These are phyloP conservation scores for Phaeosphaeria sp. DNA, from an alignment of 2,329 filamentous ascomycete species.

Conservation along the genomic window DNA sequence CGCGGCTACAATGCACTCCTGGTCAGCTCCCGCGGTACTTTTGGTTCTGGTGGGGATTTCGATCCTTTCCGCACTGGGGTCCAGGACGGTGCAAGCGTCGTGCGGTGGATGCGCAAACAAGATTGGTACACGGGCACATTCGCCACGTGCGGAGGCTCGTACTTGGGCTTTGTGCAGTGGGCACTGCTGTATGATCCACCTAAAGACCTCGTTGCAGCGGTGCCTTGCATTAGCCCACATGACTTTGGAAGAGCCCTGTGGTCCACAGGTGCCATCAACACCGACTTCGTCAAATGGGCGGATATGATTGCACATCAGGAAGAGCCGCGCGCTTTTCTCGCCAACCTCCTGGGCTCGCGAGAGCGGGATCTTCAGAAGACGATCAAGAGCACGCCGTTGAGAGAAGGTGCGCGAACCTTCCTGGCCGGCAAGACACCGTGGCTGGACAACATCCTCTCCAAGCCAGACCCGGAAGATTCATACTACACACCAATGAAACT, in stretches of 20 bases:
- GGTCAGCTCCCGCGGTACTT: conserved; percentile 21
- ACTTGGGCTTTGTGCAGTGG: conserved; percentile 20
- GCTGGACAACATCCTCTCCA: conserved; percentile 7
- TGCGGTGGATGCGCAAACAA: conserved; percentile 21
- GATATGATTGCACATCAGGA: conserved; percentile 9
- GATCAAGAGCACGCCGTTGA: conserved; percentile 9
- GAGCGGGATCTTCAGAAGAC: conserved; percentile 2
- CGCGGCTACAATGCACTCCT: conserved; percentile 16
- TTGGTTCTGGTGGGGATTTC: conserved; percentile 16
- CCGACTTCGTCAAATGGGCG: conserved; percentile 14
- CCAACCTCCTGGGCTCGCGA: not conserved
- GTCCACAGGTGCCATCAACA: conserved; percentile 12
- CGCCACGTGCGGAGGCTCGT: conserved; percentile 16
- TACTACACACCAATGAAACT: conserved; percentile 14
- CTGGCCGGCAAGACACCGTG: conserved; percentile 6
- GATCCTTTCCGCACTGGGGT: conserved; percentile 15
- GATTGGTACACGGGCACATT: conserved; percentile 20
- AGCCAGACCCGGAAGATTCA: conserved; percentile 10
- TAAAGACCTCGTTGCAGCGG: conserved; percentile 14
- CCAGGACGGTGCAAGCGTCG: conserved; percentile 15
- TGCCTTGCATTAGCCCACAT: conserved; percentile 11
- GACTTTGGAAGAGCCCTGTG: conserved; percentile 9
- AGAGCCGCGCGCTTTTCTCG: not conserved
- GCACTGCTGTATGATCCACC: conserved; percentile 16
- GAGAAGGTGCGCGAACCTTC: not conserved